phyloP scores from a whole-genome alignment of 2,329 filamentous ascomycete genomes.

The Alternaria brassicae region DNA sequence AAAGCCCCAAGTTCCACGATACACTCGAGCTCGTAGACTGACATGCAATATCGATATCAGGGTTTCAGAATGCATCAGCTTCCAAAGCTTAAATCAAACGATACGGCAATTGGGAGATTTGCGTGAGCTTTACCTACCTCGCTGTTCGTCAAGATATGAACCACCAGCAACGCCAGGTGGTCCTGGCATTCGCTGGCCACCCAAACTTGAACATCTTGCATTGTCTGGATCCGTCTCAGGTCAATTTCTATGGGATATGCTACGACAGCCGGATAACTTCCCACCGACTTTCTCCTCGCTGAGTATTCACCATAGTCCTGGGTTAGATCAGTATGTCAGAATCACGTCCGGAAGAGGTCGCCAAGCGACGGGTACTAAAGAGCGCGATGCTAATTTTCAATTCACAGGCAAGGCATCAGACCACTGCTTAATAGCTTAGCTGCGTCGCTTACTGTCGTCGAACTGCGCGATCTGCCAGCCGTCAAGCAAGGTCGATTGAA shows the following conservation, averaged over 20 bases:
- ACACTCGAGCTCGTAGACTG: background rate
- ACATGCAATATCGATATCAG: background rate
- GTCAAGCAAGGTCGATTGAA: conserved; percentile 52
- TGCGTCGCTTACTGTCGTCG: conserved; percentile 45
- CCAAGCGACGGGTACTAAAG: background rate
- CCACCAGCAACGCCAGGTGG: conserved; percentile 18
- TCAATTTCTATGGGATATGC: conserved; percentile 52
- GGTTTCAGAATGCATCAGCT: conserved; percentile 59
- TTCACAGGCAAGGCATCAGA: conserved; percentile 36
- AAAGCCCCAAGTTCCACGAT: background rate
- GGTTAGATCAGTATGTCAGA: conserved; percentile 38
- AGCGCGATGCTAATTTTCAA: background rate
- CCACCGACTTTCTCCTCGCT: conserved; percentile 39
- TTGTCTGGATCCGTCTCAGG: conserved; percentile 56
- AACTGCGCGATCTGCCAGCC: conserved; percentile 52
- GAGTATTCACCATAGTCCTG: conserved; percentile 54
- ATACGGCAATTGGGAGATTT: conserved; percentile 57
- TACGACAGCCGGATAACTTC: conserved; percentile 37
- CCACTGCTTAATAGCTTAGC: conserved; percentile 48
- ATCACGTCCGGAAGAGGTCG: background rate
- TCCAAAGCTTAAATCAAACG: conserved; percentile 59
- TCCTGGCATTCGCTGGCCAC: conserved; percentile 53
- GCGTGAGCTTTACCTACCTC: conserved; percentile 55
- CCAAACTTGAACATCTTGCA: conserved; percentile 49
- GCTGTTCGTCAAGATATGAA: conserved; percentile 44